These are phyloP conservation scores for Talaromyces stipitatus DNA, from an alignment of 495 filamentous ascomycete species.

Conservation along the genomic window DNA sequence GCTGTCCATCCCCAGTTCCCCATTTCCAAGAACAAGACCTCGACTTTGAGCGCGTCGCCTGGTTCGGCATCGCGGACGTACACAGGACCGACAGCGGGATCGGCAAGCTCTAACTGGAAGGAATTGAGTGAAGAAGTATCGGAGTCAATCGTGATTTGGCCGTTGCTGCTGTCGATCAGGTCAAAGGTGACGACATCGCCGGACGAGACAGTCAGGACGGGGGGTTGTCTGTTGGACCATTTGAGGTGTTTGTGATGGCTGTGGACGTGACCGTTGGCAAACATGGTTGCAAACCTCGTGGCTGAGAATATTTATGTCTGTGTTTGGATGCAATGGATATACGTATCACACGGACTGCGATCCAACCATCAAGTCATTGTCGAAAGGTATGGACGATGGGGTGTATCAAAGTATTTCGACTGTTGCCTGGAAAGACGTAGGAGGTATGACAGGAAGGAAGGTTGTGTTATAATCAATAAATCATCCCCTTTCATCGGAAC, in stretches of 20 bases:
- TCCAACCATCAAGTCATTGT: background rate
- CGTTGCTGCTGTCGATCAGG: slow-evolving; percentile 43
- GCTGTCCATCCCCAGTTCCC: slow-evolving; percentile 44
- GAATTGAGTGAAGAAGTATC: slow-evolving; percentile 29
- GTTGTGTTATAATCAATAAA: background rate
- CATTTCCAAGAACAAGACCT: slow-evolving; percentile 34
- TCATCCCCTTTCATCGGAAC: background rate
- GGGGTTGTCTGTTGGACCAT: slow-evolving; percentile 39
- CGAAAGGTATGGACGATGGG: background rate
- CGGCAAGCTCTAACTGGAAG: slow-evolving; percentile 34
- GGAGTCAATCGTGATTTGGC: slow-evolving; percentile 33
- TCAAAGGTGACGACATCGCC: slow-evolving; percentile 39
- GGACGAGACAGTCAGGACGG: slow-evolving; percentile 38
- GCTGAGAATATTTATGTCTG: background rate
- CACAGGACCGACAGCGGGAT: slow-evolving; percentile 43
- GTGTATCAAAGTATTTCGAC: background rate
- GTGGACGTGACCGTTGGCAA: slow-evolving; percentile 22
- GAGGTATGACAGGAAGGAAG: background rate
- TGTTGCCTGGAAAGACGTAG: background rate
- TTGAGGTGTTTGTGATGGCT: slow-evolving; percentile 34
- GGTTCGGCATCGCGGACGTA: slow-evolving; percentile 36
- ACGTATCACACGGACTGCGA: background rate
- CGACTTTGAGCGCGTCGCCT: slow-evolving; percentile 42
- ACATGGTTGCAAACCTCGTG: background rate
- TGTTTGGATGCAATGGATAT: background rate